phyloP scores from a whole-genome alignment of 176 grass and related monocot genomes.

The Alloteropsis semialata region DNA sequence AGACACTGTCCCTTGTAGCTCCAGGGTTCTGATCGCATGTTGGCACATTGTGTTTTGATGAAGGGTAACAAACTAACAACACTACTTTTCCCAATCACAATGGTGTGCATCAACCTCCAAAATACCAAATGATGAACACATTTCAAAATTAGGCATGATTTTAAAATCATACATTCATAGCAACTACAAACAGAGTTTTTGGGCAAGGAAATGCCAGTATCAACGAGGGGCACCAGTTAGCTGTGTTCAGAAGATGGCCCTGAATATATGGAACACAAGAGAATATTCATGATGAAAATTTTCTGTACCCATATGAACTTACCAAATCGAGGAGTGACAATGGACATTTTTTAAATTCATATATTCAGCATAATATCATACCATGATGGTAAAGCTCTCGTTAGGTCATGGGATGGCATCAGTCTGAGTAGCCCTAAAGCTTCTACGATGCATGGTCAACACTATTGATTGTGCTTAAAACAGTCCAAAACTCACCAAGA shows the following conservation, averaged over 20 bases:
- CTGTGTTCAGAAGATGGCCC: background rate
- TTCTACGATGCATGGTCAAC: background rate
- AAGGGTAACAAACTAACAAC: background rate
- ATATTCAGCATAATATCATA: background rate
- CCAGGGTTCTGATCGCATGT: background rate
- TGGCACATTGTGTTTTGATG: background rate
- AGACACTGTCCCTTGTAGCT: background rate
- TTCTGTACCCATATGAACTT: background rate
- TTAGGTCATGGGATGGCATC: background rate
- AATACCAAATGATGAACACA: background rate
- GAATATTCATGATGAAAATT: background rate
- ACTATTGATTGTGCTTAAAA: background rate
- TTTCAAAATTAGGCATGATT: background rate
- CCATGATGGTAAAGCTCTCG: conserved; percentile 3
- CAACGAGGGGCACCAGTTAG: background rate
- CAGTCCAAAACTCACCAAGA: background rate
- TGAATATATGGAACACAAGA: background rate
- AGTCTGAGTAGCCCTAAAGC: background rate
- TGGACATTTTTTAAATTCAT: background rate
- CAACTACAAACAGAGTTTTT: background rate
- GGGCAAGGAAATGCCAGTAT: background rate
- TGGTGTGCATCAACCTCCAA: background rate
- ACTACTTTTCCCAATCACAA: background rate
- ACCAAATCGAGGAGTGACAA: background rate
- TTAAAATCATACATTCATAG: background rate